phyloP scores from a whole-genome alignment of 768 basidiomycete genomes.

The Amanita muscaria region DNA sequence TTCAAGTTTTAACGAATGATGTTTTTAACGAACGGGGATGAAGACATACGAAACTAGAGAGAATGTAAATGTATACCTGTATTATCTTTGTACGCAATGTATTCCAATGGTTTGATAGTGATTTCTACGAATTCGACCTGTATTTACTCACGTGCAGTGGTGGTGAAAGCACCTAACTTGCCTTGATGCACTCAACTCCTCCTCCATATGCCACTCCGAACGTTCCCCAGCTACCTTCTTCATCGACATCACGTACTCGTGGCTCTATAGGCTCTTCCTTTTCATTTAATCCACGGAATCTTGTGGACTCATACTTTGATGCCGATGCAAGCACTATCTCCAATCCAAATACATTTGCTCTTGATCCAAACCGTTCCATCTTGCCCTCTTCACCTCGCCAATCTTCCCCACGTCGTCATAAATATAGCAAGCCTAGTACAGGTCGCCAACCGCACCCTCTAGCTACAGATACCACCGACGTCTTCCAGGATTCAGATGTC shows the following conservation, averaged over 20 bases:
- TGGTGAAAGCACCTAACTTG: neutral
- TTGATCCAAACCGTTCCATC: constrained; percentile 77
- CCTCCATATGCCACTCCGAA: constrained; percentile 44
- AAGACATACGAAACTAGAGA: too few species aligned
- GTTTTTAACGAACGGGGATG: too few species aligned
- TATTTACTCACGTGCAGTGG: neutral
- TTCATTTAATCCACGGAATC: constrained; percentile 73
- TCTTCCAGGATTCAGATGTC: constrained; percentile 62
- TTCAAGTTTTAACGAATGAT: too few species aligned
- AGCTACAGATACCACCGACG: constrained; percentile 68
- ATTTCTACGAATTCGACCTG: too few species aligned
- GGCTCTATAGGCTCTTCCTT: constrained; percentile 73
- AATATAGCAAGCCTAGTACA: constrained; percentile 44
- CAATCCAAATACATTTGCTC: constrained; percentile 42
- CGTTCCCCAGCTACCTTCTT: constrained; percentile 32
- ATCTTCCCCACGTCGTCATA: constrained; percentile 54
- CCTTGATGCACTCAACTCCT: constrained; percentile 36
- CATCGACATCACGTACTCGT: constrained; percentile 50
- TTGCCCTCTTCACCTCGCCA: constrained; percentile 64
- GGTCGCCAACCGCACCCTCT: constrained; percentile 54
- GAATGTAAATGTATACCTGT: neutral
- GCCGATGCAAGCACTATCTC: constrained; percentile 55
- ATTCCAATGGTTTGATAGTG: too few species aligned
- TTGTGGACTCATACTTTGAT: constrained; percentile 63
- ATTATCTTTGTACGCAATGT: too few species aligned